These are phyloP conservation scores for Trametes meyenii DNA, from an alignment of 768 basidiomycete genomes.

Conservation along the genomic window DNA sequence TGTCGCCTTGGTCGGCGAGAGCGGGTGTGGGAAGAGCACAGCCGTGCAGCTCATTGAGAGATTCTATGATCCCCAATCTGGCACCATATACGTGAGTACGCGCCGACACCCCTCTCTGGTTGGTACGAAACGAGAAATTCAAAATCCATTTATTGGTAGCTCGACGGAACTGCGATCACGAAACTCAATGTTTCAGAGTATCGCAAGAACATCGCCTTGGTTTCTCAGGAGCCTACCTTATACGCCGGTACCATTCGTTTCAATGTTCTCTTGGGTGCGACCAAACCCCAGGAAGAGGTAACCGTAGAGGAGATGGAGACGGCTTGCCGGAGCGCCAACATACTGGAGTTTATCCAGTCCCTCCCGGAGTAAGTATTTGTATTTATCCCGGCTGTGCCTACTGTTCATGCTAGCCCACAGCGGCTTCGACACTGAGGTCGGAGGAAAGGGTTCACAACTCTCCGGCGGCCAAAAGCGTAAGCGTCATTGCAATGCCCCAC, in stretches of 20 bases:
- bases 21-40: constrained; percentile 84
- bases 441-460: constrained; percentile 86
- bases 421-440: constrained; percentile 90
- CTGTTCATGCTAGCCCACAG: constrained; percentile 35
- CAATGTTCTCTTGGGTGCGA: constrained; percentile 89
- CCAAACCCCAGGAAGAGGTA: constrained; percentile 73
- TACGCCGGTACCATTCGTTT: constrained; percentile 90
- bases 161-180: constrained; percentile 74
- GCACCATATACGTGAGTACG: constrained; percentile 60
- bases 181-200: constrained; percentile 85
- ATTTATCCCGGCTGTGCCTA: no score
- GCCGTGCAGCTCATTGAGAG: constrained; percentile 81
- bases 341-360: constrained; percentile 84
- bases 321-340: constrained; percentile 88
- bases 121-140: not conserved
- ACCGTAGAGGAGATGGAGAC: constrained; percentile 86
- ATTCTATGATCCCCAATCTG: constrained; percentile 82
- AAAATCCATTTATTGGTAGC: constrained; percentile 36
- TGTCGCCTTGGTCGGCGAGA: constrained; percentile 79
- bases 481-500: constrained; percentile 27
- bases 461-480: constrained; percentile 87
- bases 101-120: not conserved
- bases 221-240: constrained; percentile 90
- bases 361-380: constrained; percentile 67
- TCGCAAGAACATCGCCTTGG: constrained; percentile 83